A percentile compares a stretch with the other conserved stretches of the same genome.
These are phyloP conservation scores for Fusarium sp. DNA, from an alignment of 2,329 filamentous ascomycete species.

Conservation along the genomic window DNA sequence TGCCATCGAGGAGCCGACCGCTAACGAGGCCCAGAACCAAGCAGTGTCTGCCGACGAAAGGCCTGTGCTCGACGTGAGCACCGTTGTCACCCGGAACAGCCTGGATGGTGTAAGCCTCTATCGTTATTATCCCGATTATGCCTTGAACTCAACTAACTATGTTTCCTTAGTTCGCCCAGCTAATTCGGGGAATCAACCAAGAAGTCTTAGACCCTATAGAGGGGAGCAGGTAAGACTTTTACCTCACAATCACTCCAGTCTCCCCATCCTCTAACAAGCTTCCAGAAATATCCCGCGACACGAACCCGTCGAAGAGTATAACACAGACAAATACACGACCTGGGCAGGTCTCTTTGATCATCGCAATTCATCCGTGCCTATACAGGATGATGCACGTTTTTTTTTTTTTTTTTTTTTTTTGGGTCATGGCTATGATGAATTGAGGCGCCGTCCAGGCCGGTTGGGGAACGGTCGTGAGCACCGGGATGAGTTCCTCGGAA, in stretches of 20 bases:
- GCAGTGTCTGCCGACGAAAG: too few relatives aligned
- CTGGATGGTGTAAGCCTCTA: background rate
- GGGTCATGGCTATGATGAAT: too few relatives aligned
- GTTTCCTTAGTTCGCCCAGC: background rate
- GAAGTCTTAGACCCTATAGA: background rate
- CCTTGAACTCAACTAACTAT: background rate
- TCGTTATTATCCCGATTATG: background rate
- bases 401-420: too few relatives aligned
- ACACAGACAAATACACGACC: too few relatives aligned
- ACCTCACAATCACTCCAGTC: background rate
- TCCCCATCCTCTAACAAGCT: background rate
- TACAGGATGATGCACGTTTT: too few relatives aligned
- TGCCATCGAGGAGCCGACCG: background rate
- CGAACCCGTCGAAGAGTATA: background rate
- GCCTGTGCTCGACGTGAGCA: background rate
- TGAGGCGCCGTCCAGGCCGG: too few relatives aligned
- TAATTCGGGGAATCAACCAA: background rate
- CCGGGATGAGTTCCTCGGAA: background rate
- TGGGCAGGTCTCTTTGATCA: too few relatives aligned
- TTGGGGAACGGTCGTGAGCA: background rate
- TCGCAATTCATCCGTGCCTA: too few relatives aligned
- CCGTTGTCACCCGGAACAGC: background rate
- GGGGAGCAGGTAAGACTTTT: background rate
- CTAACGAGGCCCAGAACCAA: background rate
- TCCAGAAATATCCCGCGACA: background rate